Evolutionary conservation across 306 rosid species (phyloP), one percentile per base, ranked within the genome.

Genomic region (Astragalus membranaceus): DNA sequence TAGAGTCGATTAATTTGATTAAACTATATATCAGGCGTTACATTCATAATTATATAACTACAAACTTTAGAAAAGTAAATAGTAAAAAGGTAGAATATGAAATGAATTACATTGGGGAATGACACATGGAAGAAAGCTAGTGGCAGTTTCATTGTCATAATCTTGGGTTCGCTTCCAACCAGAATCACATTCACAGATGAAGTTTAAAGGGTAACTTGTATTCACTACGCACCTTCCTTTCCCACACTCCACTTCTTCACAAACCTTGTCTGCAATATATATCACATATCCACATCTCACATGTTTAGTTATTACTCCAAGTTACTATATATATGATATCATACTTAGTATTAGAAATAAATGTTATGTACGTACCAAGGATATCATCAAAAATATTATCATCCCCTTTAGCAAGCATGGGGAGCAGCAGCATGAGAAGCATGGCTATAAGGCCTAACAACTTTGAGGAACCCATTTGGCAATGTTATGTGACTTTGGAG

Each of bases 41-140:
- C 6, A 0, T n/a, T 13, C 23, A 56, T 12, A 20, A 20, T 20
- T 2, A 20, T 20, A 20, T 20, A 20, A 20, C 23, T 20, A 20
- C 2, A 2, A 30, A 56, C 13, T 4, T n/a, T 47, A n/a, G 7
- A 30, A 56, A 12, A 5, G 8, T 8, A 5, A 57, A 15, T 1
- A n/a, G 17, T 35, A 5, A 35, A 35, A 35, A 13, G 10, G 14
- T 8, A 10, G 1, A 30, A 41, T 14, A 57, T 42, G 20, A 41
- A 59, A 12, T 26, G 4, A 12, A 59, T 69, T 82, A 92, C 98
- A 92, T 32, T 86, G 10, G 9, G 98, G 98, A 64, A 92, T 86
- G 69, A 89, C 98, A 68, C 98, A 89, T 4, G 98, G 98, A 47
- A 89, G 98, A 70, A 89, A 92, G 66, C 78, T 75, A 29, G 66